Base-by-base conservation (phyloP, 2,329 filamentous ascomycete genomes). In the Cadophora luteo-olivacea region DNA sequence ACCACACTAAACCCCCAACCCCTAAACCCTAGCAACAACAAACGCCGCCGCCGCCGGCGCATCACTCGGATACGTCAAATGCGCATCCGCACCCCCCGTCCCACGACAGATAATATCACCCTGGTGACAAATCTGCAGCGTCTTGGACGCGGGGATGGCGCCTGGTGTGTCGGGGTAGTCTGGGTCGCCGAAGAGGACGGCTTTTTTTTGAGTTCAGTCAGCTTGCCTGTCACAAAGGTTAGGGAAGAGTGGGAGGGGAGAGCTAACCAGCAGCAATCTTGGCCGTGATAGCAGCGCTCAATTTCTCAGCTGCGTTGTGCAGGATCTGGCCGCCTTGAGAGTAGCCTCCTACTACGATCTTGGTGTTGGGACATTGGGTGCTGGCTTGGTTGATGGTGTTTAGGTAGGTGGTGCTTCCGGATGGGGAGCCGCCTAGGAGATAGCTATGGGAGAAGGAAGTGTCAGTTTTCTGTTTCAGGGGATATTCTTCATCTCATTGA, bases 51-150 rank as follows among this genome's bases (percentile, higher is more conserved):
- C 61, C 3, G 9, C 6, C 25, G 61, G 38, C 12, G 61, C 61
- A 64, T 64, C 61, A 22, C 51, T 64, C 1, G 38, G 24, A 41
- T 64, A 64, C 16, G 45, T 64, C 9, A 41, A 29, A 41, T 64
- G 61, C n/a, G 45, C 48, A 24, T 24, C 48, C 7, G 52, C 36
- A 19, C 61, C 61, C 33, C 61, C 61, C 14, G 5, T 54, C 12
- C 61, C 61, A 38, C 33, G 51, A 38, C 61, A 64, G 38, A 64
- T 64, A 6, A 64, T 64, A 41, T 64, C 61, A 12, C 52, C 52
- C 12, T 29, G 36, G 12, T 64, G 61, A 32, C 61, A 64, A 25
- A 64, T 54, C 22, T 64, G 49, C 14, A 54, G 9, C 25, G 38
- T 41, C 22, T 41, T 22, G 11, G 61, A 64, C 1, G 45, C 33